These are phyloP conservation scores for Pinus albicaulis DNA, from an alignment of 75 land plant species.

Conservation along the genomic window DNA sequence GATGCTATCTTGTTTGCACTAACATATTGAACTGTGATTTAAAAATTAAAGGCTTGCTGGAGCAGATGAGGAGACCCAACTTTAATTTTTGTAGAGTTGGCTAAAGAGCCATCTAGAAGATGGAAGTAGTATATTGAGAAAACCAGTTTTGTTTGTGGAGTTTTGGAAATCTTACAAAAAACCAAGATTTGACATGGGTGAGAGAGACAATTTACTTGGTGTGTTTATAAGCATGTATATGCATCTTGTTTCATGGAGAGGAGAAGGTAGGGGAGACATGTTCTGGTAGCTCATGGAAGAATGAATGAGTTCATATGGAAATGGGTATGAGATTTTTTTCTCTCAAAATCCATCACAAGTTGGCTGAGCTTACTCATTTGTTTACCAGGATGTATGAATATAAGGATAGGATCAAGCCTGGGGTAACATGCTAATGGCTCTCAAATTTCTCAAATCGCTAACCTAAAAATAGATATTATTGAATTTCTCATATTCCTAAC, in stretches of 20 bases:
- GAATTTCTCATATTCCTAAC: too few relatives aligned
- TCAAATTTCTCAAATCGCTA: too few relatives aligned
- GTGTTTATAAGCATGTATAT: constrained; percentile 57
- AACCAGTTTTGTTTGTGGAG: constrained; percentile 77
- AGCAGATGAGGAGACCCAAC: constrained; percentile 44
- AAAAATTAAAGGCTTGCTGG: constrained; percentile 45
- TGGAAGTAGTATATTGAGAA: constrained; percentile 39
- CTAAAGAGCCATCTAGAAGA: constrained; percentile 69
- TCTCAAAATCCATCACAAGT: constrained; percentile 37
- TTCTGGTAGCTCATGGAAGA: constrained; percentile 78
- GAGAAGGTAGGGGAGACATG: constrained; percentile 64
- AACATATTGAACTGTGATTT: too few relatives aligned
- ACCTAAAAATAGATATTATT: too few relatives aligned
- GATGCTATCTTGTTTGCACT: not conserved
- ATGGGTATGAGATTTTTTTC: constrained; percentile 73
- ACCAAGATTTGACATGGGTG: constrained; percentile 37
- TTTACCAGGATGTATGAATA: too few relatives aligned
- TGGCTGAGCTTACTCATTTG: too few relatives aligned
- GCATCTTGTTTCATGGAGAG: constrained; percentile 53
- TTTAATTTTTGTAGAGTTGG: constrained; percentile 71
- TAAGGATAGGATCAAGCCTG: too few relatives aligned
- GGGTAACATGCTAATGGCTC: too few relatives aligned
- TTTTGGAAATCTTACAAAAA: constrained; percentile 71
- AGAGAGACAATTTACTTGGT: constrained; percentile 46
- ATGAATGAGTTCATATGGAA: constrained; percentile 60